phyloP scores from a whole-genome alignment of 768 basidiomycete species.

The Calocybe cyanea region DNA sequence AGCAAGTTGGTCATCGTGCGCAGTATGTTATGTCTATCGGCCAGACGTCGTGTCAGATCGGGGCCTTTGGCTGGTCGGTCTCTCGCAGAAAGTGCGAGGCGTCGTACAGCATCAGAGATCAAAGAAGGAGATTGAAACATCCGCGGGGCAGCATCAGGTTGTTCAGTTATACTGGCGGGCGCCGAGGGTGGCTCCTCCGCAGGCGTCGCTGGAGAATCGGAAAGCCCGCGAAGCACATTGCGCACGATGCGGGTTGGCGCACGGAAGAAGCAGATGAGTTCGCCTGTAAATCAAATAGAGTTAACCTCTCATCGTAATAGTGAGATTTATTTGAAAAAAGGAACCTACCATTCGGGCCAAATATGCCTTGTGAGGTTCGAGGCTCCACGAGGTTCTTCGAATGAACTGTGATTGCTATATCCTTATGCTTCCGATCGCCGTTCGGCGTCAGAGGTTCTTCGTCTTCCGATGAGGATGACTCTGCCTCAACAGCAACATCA shows the following conservation, averaged over 20 bases:
- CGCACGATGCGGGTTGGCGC: slow-evolving; percentile 69
- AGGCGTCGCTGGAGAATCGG: slow-evolving; percentile 38
- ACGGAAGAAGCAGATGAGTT: slow-evolving; percentile 84
- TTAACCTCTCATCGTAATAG: no score
- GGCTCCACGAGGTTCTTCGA: slow-evolving; percentile 83
- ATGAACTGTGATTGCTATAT: slow-evolving; percentile 47
- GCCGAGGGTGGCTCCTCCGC: slow-evolving; percentile 21
- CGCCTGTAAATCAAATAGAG: slow-evolving; percentile 43
- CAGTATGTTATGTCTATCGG: slow-evolving; percentile 56
- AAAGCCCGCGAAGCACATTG: slow-evolving; percentile 47
- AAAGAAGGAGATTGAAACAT: slow-evolving; percentile 62
- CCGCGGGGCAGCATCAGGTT: slow-evolving; percentile 24
- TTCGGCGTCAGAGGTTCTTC: slow-evolving; percentile 32
- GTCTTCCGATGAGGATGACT: slow-evolving; percentile 54
- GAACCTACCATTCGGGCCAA: slow-evolving; percentile 79
- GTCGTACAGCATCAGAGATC: slow-evolving; percentile 70
- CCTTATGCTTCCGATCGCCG: slow-evolving; percentile 36
- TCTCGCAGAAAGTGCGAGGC: slow-evolving; percentile 56
- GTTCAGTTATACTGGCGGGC: slow-evolving; percentile 16
- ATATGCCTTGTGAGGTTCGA: slow-evolving; percentile 81
- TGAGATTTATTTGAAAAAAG: neutral
- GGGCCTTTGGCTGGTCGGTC: slow-evolving; percentile 42
- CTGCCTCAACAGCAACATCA: slow-evolving; percentile 42
- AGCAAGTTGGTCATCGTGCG: slow-evolving; percentile 77
- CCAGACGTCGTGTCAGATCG: slow-evolving; percentile 36